Percentiles rank a stretch among this genome's conserved stretches.
These are phyloP conservation scores for Hemileia vastatrix DNA, from an alignment of 1,284 basidiomycete genomes.

Conservation along the genomic window DNA sequence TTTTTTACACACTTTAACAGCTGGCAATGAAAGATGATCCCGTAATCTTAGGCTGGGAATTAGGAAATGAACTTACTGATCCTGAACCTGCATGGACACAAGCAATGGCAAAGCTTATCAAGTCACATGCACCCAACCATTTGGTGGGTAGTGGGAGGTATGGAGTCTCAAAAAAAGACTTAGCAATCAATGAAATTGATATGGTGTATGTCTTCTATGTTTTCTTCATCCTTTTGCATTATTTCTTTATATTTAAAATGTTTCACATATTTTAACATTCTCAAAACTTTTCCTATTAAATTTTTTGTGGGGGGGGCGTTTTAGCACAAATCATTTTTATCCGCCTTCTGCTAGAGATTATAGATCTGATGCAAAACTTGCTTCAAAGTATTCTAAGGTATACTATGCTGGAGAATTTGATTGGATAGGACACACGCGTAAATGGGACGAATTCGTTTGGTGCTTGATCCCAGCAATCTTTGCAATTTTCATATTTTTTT, in stretches of 20 bases:
- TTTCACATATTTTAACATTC: background rate
- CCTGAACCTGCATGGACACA: conserved; percentile 43
- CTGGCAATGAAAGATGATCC: conserved; percentile 40
- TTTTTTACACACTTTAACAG: background rate
- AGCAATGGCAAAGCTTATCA: conserved; percentile 39
- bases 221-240: background rate
- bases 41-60: conserved; percentile 45
- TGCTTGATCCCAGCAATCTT: conserved; percentile 12
- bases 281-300: background rate
- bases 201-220: conserved; percentile 4
- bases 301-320: background rate
- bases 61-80: conserved; percentile 45
- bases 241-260: background rate
- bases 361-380: conserved; percentile 25
- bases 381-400: conserved; percentile 25
- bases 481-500: conserved; percentile 2
- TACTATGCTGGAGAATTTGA: conserved; percentile 40
- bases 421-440: conserved; percentile 26
- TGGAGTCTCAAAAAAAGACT: conserved; percentile 8
- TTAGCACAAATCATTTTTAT: conserved; percentile 34
- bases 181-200: conserved; percentile 9
- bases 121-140: conserved; percentile 43
- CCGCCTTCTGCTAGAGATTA: conserved; percentile 11
- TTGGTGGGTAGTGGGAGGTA: conserved; percentile 32
- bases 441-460: conserved; percentile 11